phyloP scores from a whole-genome alignment of 2,329 filamentous ascomycete genomes.

The Pyrenophora seminiperda region DNA sequence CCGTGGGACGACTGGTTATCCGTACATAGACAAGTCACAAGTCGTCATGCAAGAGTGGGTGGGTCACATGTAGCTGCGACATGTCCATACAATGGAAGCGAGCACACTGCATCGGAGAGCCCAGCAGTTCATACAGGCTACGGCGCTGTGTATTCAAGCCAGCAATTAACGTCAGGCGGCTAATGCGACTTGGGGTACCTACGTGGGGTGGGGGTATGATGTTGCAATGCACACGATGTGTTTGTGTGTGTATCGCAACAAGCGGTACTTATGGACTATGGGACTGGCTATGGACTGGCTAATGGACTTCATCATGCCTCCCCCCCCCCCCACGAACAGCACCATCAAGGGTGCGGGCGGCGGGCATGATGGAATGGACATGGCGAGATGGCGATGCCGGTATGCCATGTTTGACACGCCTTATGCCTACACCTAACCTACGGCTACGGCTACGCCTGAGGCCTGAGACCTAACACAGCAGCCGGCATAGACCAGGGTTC shows the following conservation, averaged over 20 bases:
- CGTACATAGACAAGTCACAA: slow-evolving; percentile 3
- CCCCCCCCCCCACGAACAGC: no score
- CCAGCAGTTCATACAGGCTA: not conserved
- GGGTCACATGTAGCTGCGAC: not conserved
- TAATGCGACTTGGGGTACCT: slow-evolving; percentile 21
- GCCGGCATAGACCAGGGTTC: slow-evolving; percentile 20
- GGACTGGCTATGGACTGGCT: no score
- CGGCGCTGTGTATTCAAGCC: not conserved
- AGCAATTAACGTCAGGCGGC: slow-evolving; percentile 23
- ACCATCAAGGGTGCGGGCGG: no score
- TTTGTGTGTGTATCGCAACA: not conserved
- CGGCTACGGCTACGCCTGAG: no score
- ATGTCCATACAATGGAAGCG: not conserved
- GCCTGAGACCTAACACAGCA: slow-evolving; percentile 14
- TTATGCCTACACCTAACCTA: no score
- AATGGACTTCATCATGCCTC: no score
- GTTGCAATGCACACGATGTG: slow-evolving; percentile 19
- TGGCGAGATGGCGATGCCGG: not conserved
- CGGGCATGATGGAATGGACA: not conserved
- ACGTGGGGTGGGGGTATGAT: slow-evolving; percentile 22
- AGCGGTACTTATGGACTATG: no score
- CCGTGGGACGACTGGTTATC: slow-evolving; percentile 13
- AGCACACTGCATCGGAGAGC: not conserved
- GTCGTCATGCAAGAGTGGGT: not conserved
- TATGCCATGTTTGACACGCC: slow-evolving; percentile 17